Percentiles rank a stretch among this genome's conserved stretches.
Conservation (phyloP, 2,329 filamentous ascomycete genomes). For the Aspergillus bombycis region DNA sequence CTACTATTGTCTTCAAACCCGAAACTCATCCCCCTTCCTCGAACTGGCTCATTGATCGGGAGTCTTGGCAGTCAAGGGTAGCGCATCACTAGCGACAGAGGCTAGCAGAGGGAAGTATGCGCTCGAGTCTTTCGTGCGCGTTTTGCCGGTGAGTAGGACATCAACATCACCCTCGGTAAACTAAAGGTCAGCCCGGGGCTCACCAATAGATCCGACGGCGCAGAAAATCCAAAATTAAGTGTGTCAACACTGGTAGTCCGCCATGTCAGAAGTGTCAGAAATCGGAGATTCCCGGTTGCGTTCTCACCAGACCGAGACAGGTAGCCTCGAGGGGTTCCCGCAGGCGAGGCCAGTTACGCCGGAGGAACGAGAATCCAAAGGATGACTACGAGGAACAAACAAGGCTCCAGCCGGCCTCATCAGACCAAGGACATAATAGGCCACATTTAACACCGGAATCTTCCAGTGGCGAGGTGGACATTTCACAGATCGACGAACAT, state of each 20-base stretch:
- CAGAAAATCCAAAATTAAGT: slow-evolving; percentile 8
- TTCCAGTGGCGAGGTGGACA: background rate
- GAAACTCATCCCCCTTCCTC: background rate
- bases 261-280: slow-evolving; percentile 3
- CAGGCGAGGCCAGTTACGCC: background rate
- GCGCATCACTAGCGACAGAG: background rate
- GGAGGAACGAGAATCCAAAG: background rate
- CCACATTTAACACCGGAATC: too few species aligned
- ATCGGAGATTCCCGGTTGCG: background rate
- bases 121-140: background rate
- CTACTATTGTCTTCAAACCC: background rate
- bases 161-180: background rate
- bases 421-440: too few species aligned
- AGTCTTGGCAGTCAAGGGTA: background rate
- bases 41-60: background rate
- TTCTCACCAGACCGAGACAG: background rate
- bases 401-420: background rate
- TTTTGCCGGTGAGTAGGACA: background rate
- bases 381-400: background rate
- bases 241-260: background rate
- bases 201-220: background rate
- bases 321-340: background rate
- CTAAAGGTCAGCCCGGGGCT: too few species aligned
- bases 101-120: background rate
- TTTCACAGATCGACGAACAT: background rate